Base-by-base conservation (phyloP, 495 filamentous ascomycete genomes). In the Penicillium paradoxum region DNA sequence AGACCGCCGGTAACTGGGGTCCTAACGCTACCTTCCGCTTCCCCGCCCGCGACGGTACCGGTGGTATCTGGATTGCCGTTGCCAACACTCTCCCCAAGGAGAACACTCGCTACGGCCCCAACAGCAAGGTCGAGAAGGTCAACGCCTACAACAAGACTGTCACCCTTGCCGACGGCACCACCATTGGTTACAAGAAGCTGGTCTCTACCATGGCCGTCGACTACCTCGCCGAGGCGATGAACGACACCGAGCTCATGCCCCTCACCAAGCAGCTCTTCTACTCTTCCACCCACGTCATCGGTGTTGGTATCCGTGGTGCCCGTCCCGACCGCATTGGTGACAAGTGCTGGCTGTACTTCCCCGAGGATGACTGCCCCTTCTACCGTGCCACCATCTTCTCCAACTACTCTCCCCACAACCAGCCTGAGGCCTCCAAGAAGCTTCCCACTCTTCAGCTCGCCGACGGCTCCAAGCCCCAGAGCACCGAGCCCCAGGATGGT, bases 331-430 rank as follows among this genome's bases (percentile, higher is more conserved):
- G 89, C 56, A 99, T 99, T 58, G 93, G 93, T 44, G 93, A 99
- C 78, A 99, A 99, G 80, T 99, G 93, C 85, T 99, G 93, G 90
- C 83, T 99, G 49, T 99, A 99, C 83, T 99, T 97, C 85, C 93
- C 93, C 57, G 95, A 99, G 70, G 85, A 96, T 72, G 84, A 99
- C 83, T 96, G 91, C 80, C 91, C 90, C 67, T 99, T 99, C 84
- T 99, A 99, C 80, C 90, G 93, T 63, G 93, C 93, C 65, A 99
- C 93, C 56, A 97, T 99, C 76, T 99, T 99, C 84, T 97, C 93
- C 74, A 99, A 99, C 84, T 99, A 99, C 81, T 97, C 95, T 15
- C 93, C 92, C 53, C 82, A 95, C 83, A 99, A 99, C 78, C 93
- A 97, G 75, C 93, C 93, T 17, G 75, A 84, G 47, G 76, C 81